A percentile compares a stretch with the other conserved stretches of the same genome.
Evolutionary conservation across 2,329 filamentous ascomycete genomes (phyloP).

Genomic region (Daldinia eschscholtzii): DNA sequence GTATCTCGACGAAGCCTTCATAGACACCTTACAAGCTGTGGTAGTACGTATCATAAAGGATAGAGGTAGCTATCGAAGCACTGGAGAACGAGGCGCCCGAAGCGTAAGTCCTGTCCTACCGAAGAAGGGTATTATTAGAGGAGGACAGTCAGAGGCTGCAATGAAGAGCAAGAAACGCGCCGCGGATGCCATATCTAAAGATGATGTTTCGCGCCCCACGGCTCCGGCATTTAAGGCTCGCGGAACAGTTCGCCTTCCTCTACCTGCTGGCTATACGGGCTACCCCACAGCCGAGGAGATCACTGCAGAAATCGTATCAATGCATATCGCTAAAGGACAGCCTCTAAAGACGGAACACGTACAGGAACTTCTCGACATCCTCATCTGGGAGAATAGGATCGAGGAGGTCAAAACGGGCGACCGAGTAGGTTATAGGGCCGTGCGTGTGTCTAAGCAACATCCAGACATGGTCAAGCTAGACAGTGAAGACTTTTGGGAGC

Average conservation of each 20-base stretch:
- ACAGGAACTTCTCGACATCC: constrained; percentile 85
- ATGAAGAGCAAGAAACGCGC: constrained; percentile 64
- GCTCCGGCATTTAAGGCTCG: constrained; percentile 51
- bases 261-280: constrained; percentile 75
- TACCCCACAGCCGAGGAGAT: constrained; percentile 88
- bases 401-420: constrained; percentile 70
- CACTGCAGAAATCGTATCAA: constrained; percentile 77
- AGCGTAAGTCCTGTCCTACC: constrained; percentile 61
- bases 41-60: constrained; percentile 53
- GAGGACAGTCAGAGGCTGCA: constrained; percentile 56
- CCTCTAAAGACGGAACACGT: constrained; percentile 80
- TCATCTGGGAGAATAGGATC: constrained; percentile 88
- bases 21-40: constrained; percentile 75
- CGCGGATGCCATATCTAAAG: constrained; percentile 61
- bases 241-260: constrained; percentile 60
- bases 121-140: constrained; percentile 69
- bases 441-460: constrained; percentile 61
- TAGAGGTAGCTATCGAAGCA: constrained; percentile 54
- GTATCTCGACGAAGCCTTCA: constrained; percentile 88
- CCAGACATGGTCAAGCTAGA: constrained; percentile 46
- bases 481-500: constrained; percentile 54
- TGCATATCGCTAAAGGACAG: constrained; percentile 78
- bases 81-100: constrained; percentile 46
- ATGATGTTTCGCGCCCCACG: constrained; percentile 48
- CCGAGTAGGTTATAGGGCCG: constrained; percentile 66